Conservation (phyloP, 2,329 filamentous ascomycete species). For the Pestalotiopsis sp. region DNA sequence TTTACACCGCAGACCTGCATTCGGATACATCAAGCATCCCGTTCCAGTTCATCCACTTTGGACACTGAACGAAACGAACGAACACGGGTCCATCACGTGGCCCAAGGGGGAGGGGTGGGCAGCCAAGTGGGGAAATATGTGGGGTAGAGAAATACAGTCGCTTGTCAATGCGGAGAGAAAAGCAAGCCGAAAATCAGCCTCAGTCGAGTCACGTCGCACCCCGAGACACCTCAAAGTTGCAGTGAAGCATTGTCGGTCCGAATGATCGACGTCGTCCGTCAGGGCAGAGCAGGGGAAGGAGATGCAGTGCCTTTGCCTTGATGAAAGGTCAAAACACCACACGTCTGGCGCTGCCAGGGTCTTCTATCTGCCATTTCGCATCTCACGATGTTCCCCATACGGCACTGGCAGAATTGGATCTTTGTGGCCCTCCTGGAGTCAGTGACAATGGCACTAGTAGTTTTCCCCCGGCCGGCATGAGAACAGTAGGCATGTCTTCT, state of each 20-base stretch:
- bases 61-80: neutral
- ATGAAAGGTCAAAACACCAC: too few species aligned
- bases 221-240: neutral
- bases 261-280: neutral
- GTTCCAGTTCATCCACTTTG: neutral
- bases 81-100: slow-evolving; percentile 6
- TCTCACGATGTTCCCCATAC: too few species aligned
- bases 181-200: neutral
- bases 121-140: slow-evolving; percentile 1
- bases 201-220: neutral
- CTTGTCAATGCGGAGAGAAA: neutral
- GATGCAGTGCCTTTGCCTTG: too few species aligned
- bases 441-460: too few species aligned
- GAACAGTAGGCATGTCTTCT: too few species aligned
- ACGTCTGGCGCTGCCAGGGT: too few species aligned
- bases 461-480: too few species aligned
- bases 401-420: too few species aligned
- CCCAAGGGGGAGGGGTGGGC: neutral
- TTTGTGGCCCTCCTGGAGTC: too few species aligned
- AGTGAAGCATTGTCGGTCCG: neutral
- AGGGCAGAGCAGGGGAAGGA: too few species aligned
- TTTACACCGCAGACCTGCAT: neutral
- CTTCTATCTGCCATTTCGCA: too few species aligned
- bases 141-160: neutral
- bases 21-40: neutral